These are phyloP conservation scores for Gastrolobium bilobum DNA, from an alignment of 306 rosid genomes.

Conservation along the genomic window DNA sequence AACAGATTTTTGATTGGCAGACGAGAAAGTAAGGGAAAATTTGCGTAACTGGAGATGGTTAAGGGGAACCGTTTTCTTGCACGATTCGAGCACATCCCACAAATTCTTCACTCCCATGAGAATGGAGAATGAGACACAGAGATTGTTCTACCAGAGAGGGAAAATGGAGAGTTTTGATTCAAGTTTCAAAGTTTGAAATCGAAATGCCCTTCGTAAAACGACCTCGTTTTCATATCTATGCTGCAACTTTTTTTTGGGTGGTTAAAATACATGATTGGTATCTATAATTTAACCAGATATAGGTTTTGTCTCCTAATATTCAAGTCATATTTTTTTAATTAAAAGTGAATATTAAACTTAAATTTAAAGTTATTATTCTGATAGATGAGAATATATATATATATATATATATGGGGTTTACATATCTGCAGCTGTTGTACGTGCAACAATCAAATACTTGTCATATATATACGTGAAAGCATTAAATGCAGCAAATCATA, in stretches of 20 bases:
- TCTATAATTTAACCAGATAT: too few species aligned
- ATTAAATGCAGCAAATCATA: too few species aligned
- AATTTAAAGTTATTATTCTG: too few species aligned
- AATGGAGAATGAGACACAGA: conserved; percentile 29
- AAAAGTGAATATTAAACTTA: too few species aligned
- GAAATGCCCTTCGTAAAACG: not conserved
- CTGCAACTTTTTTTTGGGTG: not conserved
- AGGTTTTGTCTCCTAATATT: too few species aligned
- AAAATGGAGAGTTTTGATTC: not conserved
- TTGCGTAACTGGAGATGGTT: conserved; percentile 69
- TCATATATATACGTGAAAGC: too few species aligned
- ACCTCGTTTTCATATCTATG: not conserved
- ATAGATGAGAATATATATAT: too few species aligned
- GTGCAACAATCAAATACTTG: too few species aligned
- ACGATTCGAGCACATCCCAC: conserved; percentile 86
- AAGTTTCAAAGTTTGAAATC: conserved; percentile 37
- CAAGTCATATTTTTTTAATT: too few species aligned
- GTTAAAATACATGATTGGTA: too few species aligned
- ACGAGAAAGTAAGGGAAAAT: not conserved
- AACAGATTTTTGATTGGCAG: conserved; percentile 1
- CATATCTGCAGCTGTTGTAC: too few species aligned
- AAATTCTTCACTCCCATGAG: conserved; percentile 82
- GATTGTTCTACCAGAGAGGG: conserved; percentile 22
- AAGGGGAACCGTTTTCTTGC: conserved; percentile 90
- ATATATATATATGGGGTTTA: too few species aligned